Evolutionary conservation across 1,284 basidiomycete genomes (phyloP).

Genomic region (Cutaneotrichosporon curvatum): DNA sequence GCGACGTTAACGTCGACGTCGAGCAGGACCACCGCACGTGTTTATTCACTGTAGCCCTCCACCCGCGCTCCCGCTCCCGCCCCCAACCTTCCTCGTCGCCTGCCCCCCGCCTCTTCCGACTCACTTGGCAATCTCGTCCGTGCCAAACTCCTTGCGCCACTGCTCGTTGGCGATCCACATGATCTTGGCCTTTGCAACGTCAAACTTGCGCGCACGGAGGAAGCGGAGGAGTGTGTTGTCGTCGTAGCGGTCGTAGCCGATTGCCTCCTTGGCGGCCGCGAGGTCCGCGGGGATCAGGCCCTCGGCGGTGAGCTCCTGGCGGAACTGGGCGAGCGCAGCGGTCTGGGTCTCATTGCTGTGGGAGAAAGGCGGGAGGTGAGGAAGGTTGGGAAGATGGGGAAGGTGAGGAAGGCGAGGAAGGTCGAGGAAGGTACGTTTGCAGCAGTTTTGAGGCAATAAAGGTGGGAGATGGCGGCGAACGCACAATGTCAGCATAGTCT

Average conservation of each 20-base stretch:
- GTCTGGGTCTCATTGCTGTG: slow-evolving; percentile 55
- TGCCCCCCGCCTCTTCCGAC: slow-evolving; percentile 26
- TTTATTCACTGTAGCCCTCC: too few relatives aligned
- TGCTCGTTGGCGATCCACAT: slow-evolving; percentile 81
- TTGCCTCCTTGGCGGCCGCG: slow-evolving; percentile 30
- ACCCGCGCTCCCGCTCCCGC: too few relatives aligned
- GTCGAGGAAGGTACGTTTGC: not conserved
- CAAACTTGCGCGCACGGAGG: slow-evolving; percentile 87
- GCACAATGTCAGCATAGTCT: slow-evolving; percentile 5
- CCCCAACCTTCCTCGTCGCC: too few relatives aligned
- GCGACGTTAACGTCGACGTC: too few relatives aligned
- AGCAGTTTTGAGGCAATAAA: not conserved
- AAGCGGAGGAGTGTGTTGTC: slow-evolving; percentile 78
- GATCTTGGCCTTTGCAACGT: slow-evolving; percentile 68
- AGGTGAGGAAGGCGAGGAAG: not conserved
- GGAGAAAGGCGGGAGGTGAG: not conserved
- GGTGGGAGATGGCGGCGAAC: not conserved
- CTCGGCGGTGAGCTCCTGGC: slow-evolving; percentile 53
- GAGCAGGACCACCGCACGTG: too few relatives aligned
- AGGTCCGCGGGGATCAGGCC: slow-evolving; percentile 36
- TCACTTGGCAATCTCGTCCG: slow-evolving; percentile 79
- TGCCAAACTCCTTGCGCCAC: slow-evolving; percentile 83
- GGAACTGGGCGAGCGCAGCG: slow-evolving; percentile 65
- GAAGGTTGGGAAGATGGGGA: not conserved
- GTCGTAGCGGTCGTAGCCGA: slow-evolving; percentile 61